Percentiles rank a stretch among this genome's conserved stretches.
Conservation (phyloP, 441 rosid genomes). For the Omphalea diandra region DNA sequence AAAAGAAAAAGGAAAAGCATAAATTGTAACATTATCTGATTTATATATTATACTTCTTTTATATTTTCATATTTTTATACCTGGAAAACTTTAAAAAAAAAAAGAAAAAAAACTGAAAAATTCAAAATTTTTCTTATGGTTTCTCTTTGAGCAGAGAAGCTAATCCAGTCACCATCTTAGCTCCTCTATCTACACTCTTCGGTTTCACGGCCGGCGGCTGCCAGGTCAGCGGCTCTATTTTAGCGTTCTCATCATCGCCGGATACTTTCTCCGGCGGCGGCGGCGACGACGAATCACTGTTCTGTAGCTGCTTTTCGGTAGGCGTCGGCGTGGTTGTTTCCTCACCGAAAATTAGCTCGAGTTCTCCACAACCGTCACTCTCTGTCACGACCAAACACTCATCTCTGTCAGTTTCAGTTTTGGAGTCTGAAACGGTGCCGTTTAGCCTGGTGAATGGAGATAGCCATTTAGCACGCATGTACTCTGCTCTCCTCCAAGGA, state of each 20-base stretch:
- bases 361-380: slow-evolving; percentile 38
- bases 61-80: slow-evolving; percentile 24
- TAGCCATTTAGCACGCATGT: slow-evolving; percentile 94
- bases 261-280: slow-evolving; percentile 13
- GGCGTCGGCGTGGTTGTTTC: slow-evolving; percentile 23
- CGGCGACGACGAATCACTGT: slow-evolving; percentile 25
- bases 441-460: slow-evolving; percentile 47
- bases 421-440: slow-evolving; percentile 21
- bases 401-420: slow-evolving; percentile 6
- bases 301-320: slow-evolving; percentile 5
- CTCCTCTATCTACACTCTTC: slow-evolving; percentile 55
- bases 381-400: neutral
- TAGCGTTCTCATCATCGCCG: slow-evolving; percentile 8
- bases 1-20: neutral
- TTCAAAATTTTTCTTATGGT: slow-evolving; percentile 53
- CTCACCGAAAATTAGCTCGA: slow-evolving; percentile 64
- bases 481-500: slow-evolving; percentile 89
- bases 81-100: slow-evolving; percentile 21
- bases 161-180: slow-evolving; percentile 78
- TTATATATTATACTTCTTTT: slow-evolving; percentile 24
- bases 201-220: slow-evolving; percentile 59
- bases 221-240: slow-evolving; percentile 35
- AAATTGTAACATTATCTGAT: slow-evolving; percentile 22
- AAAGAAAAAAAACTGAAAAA: slow-evolving; percentile 14
- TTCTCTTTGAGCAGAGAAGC: slow-evolving; percentile 76